Evolutionary conservation across 257 asterid species (phyloP).

Genomic region (Knoxia roxburghii): DNA sequence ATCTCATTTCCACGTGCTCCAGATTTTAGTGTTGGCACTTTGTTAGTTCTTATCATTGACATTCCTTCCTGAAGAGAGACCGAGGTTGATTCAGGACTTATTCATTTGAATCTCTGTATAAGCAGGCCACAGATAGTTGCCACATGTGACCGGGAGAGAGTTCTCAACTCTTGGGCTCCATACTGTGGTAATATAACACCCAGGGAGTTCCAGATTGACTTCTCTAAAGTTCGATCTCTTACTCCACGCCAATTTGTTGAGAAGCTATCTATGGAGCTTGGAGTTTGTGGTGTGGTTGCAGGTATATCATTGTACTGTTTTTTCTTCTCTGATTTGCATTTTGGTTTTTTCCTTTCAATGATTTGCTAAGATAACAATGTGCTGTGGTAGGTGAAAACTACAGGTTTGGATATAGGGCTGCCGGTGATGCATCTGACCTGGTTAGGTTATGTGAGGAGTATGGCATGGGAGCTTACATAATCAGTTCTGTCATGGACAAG

Average conservation of each 20-base stretch:
- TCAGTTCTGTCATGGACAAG: slow-evolving; percentile 78
- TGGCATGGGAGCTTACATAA: slow-evolving; percentile 63
- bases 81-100: not conserved
- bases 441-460: slow-evolving; percentile 60
- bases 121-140: slow-evolving; percentile 87
- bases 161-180: slow-evolving; percentile 83
- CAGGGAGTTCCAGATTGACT: slow-evolving; percentile 63
- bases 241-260: slow-evolving; percentile 79
- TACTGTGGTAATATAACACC: slow-evolving; percentile 55
- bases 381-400: slow-evolving; percentile 74
- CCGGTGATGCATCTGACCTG: slow-evolving; percentile 72
- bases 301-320: slow-evolving; percentile 34
- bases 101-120: slow-evolving; percentile 7
- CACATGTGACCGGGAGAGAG: slow-evolving; percentile 76
- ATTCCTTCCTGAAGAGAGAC: not conserved
- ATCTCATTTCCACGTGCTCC: not conserved
- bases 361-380: slow-evolving; percentile 8
- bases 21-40: not conserved
- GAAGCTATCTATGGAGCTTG: slow-evolving; percentile 73
- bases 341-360: not conserved
- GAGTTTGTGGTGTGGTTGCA: slow-evolving; percentile 86
- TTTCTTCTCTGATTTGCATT: not conserved
- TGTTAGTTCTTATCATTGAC: too few species aligned
- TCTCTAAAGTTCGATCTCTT: slow-evolving; percentile 75
- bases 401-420: slow-evolving; percentile 86